Conservation (phyloP, 257 asterid species). For the Solanum lycopersicoides region DNA sequence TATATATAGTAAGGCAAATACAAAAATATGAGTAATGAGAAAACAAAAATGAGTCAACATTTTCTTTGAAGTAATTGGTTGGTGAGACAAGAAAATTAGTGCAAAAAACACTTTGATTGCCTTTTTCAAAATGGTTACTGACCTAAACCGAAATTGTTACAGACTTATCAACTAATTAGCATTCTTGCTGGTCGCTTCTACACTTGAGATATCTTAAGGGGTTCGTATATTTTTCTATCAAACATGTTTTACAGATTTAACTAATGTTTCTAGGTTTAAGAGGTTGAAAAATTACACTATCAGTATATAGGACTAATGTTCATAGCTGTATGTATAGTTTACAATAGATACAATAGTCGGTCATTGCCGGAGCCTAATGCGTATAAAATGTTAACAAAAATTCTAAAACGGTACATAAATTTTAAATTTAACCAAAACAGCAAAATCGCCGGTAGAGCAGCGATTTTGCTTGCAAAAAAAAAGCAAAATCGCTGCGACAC, state of each 20-base stretch:
- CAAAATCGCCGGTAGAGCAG: too few relatives aligned
- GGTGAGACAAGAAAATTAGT: neutral
- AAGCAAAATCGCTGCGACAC: too few relatives aligned
- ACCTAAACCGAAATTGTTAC: neutral
- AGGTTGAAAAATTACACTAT: neutral
- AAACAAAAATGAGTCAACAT: neutral
- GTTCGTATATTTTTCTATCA: neutral
- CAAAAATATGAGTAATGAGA: neutral
- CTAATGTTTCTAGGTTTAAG: too few relatives aligned
- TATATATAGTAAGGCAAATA: conserved; percentile 1
- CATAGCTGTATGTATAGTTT: neutral
- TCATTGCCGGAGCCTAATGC: too few relatives aligned
- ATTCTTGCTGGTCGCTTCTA: neutral
- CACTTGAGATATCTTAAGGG: neutral
- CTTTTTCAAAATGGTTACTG: neutral
- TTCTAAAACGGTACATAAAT: too few relatives aligned
- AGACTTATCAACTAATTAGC: neutral
- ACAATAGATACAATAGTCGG: neutral
- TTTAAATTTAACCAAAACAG: too few relatives aligned
- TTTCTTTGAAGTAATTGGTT: neutral
- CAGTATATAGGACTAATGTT: neutral
- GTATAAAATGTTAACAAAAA: too few relatives aligned
- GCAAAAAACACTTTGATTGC: neutral
- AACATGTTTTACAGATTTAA: neutral
- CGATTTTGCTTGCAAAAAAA: too few relatives aligned